Evolutionary conservation across 176 grass and related monocot genomes (phyloP), one percentile per base, ranked within the genome.

Genomic region (Ampelocalamus luodianensis): DNA sequence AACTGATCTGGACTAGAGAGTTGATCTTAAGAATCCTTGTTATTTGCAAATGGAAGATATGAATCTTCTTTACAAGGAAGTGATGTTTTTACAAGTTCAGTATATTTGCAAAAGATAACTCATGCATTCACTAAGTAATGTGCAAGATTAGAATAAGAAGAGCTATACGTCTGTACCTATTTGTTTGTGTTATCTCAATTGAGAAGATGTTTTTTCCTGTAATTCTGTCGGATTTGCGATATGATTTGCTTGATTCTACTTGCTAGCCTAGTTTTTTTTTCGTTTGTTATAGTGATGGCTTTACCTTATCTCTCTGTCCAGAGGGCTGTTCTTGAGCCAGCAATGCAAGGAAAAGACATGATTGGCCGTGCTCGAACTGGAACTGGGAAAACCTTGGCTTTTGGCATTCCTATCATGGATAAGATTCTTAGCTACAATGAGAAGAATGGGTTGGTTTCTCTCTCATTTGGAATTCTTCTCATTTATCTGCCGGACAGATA

Each of bases 381-480:
- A 42, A 98, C 96, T 0, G 96, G 96, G 6, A 98, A 98, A 68
- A 98, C 96, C 11, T 90, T 98, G 82, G 96, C 96, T 83, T 98
- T 98, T 93, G 96, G 96, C 56, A 93, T 98, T 89, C 96, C 96
- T 74, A 95, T 95, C 45, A 92, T 98, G 73, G 93, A 95, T 87
- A 95, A 79, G 62, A 98, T 98, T 79, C 78, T 98, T 62, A 39
- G 86, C 8, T 60, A 88, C 83, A 95, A 95, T 81, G 87, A 95
- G 79, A 92, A 89, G 65, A 90, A 93, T 84, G 96, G 96, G 96
- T 98, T 81, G 24, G 96, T 92, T 82, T 79, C 40, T 81, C 44
- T 93, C 36, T 62, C 48, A 55, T 78, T n/a, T 23, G 6, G 63
- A 80, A 73, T 24, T 66, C 3, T 70, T 48, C 68, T 29, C 15